These are phyloP conservation scores for Aegilops bicornis DNA, from an alignment of 176 grass and related monocot genomes.

Conservation along the genomic window DNA sequence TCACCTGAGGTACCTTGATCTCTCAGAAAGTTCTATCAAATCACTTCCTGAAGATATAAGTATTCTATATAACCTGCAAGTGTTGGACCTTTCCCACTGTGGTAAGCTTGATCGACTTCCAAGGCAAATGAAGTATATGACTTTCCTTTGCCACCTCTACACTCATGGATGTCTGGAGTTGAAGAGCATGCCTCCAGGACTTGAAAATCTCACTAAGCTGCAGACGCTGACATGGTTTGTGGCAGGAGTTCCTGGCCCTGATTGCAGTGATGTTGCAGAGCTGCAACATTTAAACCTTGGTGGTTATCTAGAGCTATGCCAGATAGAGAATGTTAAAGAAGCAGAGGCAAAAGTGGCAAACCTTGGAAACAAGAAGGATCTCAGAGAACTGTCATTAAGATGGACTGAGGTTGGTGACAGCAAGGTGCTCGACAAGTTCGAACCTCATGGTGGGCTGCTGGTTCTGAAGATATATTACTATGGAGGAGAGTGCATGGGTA, in stretches of 20 bases:
- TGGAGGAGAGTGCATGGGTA: not conserved
- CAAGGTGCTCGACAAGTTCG: not conserved
- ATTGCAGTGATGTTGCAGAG: not conserved
- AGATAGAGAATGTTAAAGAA: not conserved
- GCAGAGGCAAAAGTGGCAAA: not conserved
- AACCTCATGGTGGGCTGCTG: not conserved
- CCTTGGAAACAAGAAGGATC: not conserved
- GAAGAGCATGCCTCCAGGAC: not conserved
- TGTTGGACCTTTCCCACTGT: not conserved
- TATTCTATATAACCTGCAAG: not conserved
- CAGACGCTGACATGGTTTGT: not conserved
- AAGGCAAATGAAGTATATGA: not conserved
- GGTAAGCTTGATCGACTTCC: rapidly evolving
- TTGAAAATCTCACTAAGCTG: not conserved
- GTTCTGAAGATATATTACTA: not conserved
- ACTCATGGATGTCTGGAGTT: rapidly evolving
- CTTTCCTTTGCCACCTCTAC: not conserved
- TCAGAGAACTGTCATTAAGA: not conserved
- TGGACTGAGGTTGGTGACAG: not conserved
- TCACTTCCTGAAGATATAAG: not conserved
- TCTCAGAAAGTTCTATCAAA: not conserved
- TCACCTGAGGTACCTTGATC: not conserved
- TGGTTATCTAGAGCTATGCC: too few species aligned
- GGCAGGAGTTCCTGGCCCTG: not conserved
- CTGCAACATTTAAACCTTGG: not conserved